Evolutionary conservation across 768 basidiomycete species (phyloP).

Genomic region (Scleroderma citrinum): DNA sequence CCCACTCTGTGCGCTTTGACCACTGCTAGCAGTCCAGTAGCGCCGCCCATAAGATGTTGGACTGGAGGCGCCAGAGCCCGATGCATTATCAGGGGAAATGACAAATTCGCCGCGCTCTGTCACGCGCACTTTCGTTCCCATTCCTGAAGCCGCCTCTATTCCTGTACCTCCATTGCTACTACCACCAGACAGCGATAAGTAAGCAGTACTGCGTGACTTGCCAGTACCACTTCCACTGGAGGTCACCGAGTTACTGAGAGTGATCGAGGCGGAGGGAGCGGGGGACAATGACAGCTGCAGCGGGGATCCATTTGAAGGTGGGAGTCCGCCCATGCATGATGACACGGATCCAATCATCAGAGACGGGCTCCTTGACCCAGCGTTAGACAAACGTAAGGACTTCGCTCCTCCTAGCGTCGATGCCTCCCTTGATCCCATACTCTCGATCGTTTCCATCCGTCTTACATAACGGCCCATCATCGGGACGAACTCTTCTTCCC

Average conservation of each 20-base stretch:
- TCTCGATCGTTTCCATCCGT: slow-evolving; percentile 81
- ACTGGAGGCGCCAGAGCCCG: slow-evolving; percentile 1
- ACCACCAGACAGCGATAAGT: slow-evolving; percentile 22
- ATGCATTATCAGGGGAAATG: background rate
- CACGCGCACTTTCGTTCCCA: slow-evolving; percentile 9
- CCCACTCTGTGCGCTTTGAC: slow-evolving; percentile 2
- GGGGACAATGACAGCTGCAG: background rate
- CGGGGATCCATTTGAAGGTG: background rate
- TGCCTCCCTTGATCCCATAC: slow-evolving; percentile 61
- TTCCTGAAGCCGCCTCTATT: background rate
- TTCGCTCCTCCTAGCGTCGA: slow-evolving; percentile 21
- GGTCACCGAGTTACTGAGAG: background rate
- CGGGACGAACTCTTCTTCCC: slow-evolving; percentile 37
- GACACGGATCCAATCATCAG: background rate
- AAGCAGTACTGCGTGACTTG: slow-evolving; percentile 18
- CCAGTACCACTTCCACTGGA: background rate
- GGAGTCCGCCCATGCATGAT: background rate
- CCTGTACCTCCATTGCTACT: background rate
- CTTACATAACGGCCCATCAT: slow-evolving; percentile 60
- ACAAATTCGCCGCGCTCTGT: slow-evolving; percentile 25
- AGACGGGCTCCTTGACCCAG: slow-evolving; percentile 14
- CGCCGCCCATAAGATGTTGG: slow-evolving; percentile 9
- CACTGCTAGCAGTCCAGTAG: slow-evolving; percentile 12
- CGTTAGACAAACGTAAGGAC: slow-evolving; percentile 15
- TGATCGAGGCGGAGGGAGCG: background rate